phyloP scores from a whole-genome alignment of 2,329 filamentous ascomycete genomes.

The Paramyrothecium sp. region DNA sequence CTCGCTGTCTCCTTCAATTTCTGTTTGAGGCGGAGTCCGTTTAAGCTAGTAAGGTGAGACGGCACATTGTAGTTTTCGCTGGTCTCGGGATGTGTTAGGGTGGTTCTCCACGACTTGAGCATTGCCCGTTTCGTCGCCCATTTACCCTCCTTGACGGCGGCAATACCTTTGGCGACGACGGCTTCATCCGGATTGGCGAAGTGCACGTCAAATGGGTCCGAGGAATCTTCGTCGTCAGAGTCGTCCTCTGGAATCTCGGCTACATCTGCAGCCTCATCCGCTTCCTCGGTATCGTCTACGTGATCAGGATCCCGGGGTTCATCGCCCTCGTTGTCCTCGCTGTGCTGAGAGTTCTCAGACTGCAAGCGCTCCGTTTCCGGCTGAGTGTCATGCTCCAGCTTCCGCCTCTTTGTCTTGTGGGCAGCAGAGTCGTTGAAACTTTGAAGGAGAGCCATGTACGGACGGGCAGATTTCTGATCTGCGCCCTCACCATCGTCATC shows the following conservation, averaged over 20 bases:
- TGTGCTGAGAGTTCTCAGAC: conserved; percentile 32
- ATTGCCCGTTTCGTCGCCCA: conserved; percentile 50
- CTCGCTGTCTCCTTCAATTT: conserved; percentile 58
- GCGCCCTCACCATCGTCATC: conserved; percentile 44
- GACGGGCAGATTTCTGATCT: conserved; percentile 28
- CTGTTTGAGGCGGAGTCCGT: conserved; percentile 65
- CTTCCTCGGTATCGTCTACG: conserved; percentile 23
- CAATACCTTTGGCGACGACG: conserved; percentile 52
- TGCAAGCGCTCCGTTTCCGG: not conserved
- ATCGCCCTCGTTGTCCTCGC: conserved; percentile 39
- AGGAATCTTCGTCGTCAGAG: conserved; percentile 50
- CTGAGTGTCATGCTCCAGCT: conserved; percentile 41
- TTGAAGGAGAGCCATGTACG: conserved; percentile 59
- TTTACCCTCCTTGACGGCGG: conserved; percentile 45
- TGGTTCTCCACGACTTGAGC: conserved; percentile 45
- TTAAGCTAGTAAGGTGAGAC: conserved; percentile 33
- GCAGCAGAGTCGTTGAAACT: conserved; percentile 47
- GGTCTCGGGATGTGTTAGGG: conserved; percentile 44
- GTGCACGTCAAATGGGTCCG: conserved; percentile 78
- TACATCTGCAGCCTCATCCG: conserved; percentile 14
- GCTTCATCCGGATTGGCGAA: conserved; percentile 69
- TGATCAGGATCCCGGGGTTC: conserved; percentile 34
- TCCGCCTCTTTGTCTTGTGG: conserved; percentile 55
- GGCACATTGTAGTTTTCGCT: conserved; percentile 29
- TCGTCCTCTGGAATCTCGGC: conserved; percentile 29